Conservation (phyloP, 2,329 filamentous ascomycete genomes). For the Paraphoma chrysanthemicola region DNA sequence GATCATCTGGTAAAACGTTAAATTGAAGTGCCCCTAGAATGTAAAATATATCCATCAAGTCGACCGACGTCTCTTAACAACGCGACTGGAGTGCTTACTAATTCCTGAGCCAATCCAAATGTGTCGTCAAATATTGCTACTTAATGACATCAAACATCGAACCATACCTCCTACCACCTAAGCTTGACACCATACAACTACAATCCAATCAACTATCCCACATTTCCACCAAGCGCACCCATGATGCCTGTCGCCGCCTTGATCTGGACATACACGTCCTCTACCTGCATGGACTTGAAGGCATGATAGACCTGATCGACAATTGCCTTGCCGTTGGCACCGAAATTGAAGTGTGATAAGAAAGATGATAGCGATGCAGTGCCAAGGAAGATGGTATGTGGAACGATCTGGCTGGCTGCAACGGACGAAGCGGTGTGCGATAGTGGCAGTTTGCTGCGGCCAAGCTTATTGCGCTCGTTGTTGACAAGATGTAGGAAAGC, state of each 20-base stretch:
- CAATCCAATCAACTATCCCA: background rate
- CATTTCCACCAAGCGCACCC: background rate
- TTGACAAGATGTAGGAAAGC: conserved; percentile 2
- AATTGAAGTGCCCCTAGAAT: too few relatives aligned
- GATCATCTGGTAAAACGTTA: too few relatives aligned
- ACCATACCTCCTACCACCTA: too few relatives aligned
- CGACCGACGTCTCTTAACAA: too few relatives aligned
- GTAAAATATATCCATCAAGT: too few relatives aligned
- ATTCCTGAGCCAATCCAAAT: too few relatives aligned
- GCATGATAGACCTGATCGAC: background rate
- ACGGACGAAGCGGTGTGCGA: background rate
- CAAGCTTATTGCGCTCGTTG: conserved; percentile 3
- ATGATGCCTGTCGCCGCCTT: background rate
- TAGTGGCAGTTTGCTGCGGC: background rate
- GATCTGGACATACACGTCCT: background rate
- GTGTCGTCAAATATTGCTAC: too few relatives aligned
- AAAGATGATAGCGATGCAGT: background rate
- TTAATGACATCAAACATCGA: too few relatives aligned
- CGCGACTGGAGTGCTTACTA: too few relatives aligned
- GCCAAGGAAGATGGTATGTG: conserved; percentile 1
- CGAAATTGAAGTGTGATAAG: background rate
- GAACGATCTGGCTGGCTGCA: conserved; percentile 1
- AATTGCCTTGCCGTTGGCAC: background rate
- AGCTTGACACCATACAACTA: background rate
- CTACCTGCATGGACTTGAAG: background rate